phyloP scores from a whole-genome alignment of 345 rosid species.

The Acer campestre region DNA sequence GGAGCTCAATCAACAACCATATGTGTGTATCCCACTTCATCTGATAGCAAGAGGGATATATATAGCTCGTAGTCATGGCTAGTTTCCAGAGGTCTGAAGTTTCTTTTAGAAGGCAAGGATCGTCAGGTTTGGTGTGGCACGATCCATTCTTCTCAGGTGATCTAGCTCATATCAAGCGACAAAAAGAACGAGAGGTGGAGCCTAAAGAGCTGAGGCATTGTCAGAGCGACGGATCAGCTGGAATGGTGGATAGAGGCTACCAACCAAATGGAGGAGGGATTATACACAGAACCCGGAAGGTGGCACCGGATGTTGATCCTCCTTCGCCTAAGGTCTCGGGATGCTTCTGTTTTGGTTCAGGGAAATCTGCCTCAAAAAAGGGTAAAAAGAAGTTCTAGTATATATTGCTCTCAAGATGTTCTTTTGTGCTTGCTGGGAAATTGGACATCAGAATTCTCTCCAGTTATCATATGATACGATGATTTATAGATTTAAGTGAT shows the following conservation, averaged over 20 bases:
- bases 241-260: neutral
- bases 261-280: neutral
- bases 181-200: neutral
- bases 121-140: slow-evolving; percentile 21
- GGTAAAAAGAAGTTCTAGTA: neutral
- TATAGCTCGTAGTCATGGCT: neutral
- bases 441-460: neutral
- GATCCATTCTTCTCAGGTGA: slow-evolving; percentile 12
- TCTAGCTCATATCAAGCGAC: slow-evolving; percentile 9
- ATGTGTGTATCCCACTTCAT: too few species aligned
- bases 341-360: slow-evolving; percentile 4
- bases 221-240: neutral
- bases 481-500: neutral
- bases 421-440: neutral
- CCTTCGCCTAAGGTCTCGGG: slow-evolving; percentile 14
- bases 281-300: slow-evolving; percentile 1
- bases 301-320: slow-evolving; percentile 12
- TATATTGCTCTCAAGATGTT: neutral
- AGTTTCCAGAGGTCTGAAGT: slow-evolving; percentile 21
- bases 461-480: neutral
- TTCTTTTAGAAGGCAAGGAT: slow-evolving; percentile 17
- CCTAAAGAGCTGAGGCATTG: slow-evolving; percentile 11
- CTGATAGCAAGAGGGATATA: neutral
- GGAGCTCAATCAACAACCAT: neutral
- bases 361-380: neutral